A percentile compares a stretch with the other conserved stretches of the same genome.
Conservation (phyloP, 1,284 basidiomycete genomes). For the Irpex rosettiformis region DNA sequence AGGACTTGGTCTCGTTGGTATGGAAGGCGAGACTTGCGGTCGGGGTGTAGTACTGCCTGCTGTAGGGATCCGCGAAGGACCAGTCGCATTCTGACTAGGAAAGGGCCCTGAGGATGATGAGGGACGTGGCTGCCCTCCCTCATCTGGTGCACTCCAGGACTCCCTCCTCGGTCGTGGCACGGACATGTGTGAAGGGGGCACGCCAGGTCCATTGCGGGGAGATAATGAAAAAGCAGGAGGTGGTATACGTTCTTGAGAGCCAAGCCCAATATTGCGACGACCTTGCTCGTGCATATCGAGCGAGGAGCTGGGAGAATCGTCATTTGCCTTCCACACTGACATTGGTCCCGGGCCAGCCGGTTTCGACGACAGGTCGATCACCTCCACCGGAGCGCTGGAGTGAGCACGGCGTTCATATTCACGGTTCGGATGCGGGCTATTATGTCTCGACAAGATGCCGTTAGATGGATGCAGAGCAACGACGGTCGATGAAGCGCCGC, state of each 20-base stretch:
- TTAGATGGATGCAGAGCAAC: constrained; percentile 5
- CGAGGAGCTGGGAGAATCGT: constrained; percentile 14
- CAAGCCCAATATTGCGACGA: constrained; percentile 27
- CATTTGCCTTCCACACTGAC: constrained; percentile 21
- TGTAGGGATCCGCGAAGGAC: constrained; percentile 7
- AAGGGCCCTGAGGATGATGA: constrained; percentile 17
- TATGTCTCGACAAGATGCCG: constrained; percentile 11
- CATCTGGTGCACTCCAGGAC: constrained; percentile 28
- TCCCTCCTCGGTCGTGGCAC: constrained; percentile 28
- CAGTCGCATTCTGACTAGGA: neutral
- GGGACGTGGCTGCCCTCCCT: constrained; percentile 17
- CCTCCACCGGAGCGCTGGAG: constrained; percentile 38
- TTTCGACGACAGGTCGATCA: constrained; percentile 40
- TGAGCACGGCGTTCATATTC: constrained; percentile 31
- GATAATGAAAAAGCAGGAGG: constrained; percentile 34
- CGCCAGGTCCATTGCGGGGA: constrained; percentile 18
- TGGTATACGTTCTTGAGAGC: constrained; percentile 32
- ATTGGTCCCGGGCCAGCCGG: constrained; percentile 18
- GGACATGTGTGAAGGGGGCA: constrained; percentile 22
- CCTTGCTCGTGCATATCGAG: constrained; percentile 24
- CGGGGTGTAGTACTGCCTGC: neutral
- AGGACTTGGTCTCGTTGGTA: constrained; percentile 8
- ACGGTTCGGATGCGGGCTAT: constrained; percentile 22
- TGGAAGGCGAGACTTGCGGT: constrained; percentile 9
- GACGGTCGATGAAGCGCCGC: constrained; percentile 15